A percentile compares a stretch with the other conserved stretches of the same genome.
phyloP scores from a whole-genome alignment of 2,329 filamentous ascomycete genomes.

The Orbilia quercus region DNA sequence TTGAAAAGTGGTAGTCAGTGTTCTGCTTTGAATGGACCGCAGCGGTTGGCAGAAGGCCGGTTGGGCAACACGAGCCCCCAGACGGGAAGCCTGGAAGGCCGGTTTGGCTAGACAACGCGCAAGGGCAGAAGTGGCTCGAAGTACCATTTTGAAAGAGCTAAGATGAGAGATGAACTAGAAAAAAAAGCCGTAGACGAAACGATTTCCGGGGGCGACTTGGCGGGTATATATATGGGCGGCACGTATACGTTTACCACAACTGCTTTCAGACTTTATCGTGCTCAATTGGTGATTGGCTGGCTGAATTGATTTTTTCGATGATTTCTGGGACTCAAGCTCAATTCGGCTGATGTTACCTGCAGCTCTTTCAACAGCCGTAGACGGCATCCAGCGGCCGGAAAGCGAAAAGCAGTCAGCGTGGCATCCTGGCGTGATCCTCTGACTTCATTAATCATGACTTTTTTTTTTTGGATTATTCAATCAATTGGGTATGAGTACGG shows the following conservation, averaged over 20 bases:
- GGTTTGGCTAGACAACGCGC: conserved; percentile 54
- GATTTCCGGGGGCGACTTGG: conserved; percentile 2
- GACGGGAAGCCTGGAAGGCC: conserved; percentile 37
- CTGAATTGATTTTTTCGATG: conserved; percentile 27
- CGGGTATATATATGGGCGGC: conserved; percentile 29
- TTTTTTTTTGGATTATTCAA: not conserved
- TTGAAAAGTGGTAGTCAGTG: conserved; percentile 60
- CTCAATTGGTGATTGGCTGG: conserved; percentile 21
- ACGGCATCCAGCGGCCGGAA: conserved; percentile 47
- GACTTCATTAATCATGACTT: not conserved
- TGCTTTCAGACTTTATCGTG: conserved; percentile 6
- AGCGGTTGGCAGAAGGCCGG: conserved; percentile 38
- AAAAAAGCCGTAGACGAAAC: conserved; percentile 17
- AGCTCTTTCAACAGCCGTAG: conserved; percentile 28
- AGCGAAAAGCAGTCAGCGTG: conserved; percentile 28
- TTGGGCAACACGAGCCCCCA: conserved; percentile 40
- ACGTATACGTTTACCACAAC: not conserved
- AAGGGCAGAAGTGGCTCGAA: conserved; percentile 33
- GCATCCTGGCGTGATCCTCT: conserved; percentile 13
- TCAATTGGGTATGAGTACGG: conserved; percentile 20
- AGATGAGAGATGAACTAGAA: conserved; percentile 15
- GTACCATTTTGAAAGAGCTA: conserved; percentile 53
- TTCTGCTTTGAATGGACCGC: conserved; percentile 45
- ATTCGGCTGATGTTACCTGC: conserved; percentile 53
- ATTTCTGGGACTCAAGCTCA: conserved; percentile 25